Evolutionary conservation across 805 yeast genomes (phyloP).

Genomic region (Blastobotrys muscicola): DNA sequence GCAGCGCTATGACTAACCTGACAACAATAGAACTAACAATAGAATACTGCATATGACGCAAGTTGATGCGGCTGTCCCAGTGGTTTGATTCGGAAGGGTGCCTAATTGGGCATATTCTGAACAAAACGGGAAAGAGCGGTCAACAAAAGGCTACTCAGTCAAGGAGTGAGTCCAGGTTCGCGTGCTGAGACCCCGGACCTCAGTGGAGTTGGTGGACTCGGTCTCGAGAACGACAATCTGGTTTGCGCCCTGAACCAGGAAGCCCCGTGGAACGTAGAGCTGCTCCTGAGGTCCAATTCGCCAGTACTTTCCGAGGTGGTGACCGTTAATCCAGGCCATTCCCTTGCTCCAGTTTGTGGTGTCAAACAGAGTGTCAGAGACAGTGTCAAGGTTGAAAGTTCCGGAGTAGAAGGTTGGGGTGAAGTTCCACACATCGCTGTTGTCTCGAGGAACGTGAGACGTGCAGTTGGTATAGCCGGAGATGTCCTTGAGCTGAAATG

Average conservation of each 20-base stretch:
- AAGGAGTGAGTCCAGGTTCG: not conserved
- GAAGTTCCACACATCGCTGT: not conserved
- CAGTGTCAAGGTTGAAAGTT: conserved; percentile 1
- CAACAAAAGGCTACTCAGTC: no score
- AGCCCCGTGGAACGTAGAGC: conserved; percentile 1
- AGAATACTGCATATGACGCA: no score
- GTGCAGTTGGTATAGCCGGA: not conserved
- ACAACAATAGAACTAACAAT: no score
- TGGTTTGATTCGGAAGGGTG: no score
- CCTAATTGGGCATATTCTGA: no score
- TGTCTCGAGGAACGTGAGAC: not conserved
- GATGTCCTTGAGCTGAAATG: not conserved
- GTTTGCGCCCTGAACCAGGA: not conserved
- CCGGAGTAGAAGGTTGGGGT: conserved; percentile 3
- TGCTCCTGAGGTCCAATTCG: conserved; percentile 4
- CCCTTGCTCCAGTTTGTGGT: conserved; percentile 4
- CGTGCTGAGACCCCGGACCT: not conserved
- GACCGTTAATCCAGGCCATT: conserved; percentile 2
- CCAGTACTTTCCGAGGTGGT: conserved; percentile 4
- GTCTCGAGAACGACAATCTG: conserved; percentile 2
- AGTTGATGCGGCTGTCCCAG: no score
- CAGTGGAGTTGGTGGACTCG: not conserved
- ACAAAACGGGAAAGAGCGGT: no score
- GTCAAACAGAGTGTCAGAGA: conserved; percentile 1
- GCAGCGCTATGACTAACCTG: no score